phyloP scores from a whole-genome alignment of 1,284 basidiomycete species.

The Apiotrichum mycotoxinovorans region DNA sequence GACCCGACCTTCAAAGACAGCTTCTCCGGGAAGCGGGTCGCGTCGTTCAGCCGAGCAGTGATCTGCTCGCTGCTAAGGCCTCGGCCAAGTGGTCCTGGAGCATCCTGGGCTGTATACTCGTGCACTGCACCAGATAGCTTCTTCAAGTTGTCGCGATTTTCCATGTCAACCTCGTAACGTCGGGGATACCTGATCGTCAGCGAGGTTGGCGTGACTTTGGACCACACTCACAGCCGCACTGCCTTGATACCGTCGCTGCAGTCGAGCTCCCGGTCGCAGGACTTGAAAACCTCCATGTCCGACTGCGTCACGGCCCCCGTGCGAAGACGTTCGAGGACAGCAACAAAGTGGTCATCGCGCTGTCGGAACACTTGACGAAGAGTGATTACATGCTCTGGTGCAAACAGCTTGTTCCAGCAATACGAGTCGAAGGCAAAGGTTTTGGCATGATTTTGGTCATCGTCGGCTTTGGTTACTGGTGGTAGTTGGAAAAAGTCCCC shows the following conservation, averaged over 20 bases:
- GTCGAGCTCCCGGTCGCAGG: slow-evolving; percentile 23
- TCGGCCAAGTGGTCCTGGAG: slow-evolving; percentile 15
- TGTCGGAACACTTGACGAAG: slow-evolving; percentile 77
- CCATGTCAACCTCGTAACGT: slow-evolving; percentile 29
- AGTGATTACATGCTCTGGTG: slow-evolving; percentile 21
- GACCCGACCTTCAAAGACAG: slow-evolving; percentile 35
- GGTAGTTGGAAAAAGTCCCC: slow-evolving; percentile 60
- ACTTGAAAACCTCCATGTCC: slow-evolving; percentile 20
- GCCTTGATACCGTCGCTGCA: slow-evolving; percentile 38
- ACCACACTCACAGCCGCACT: slow-evolving; percentile 35
- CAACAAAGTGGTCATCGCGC: slow-evolving; percentile 51
- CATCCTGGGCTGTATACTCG: slow-evolving; percentile 23
- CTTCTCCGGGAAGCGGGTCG: slow-evolving; percentile 29
- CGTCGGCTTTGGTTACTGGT: slow-evolving; percentile 61
- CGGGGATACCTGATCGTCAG: slow-evolving; percentile 5
- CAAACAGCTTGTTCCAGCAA: slow-evolving; percentile 28
- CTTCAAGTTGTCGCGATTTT: slow-evolving; percentile 25
- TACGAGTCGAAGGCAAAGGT: slow-evolving; percentile 36
- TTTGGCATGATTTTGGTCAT: slow-evolving; percentile 52
- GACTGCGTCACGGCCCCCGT: slow-evolving; percentile 21
- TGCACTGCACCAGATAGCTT: slow-evolving; percentile 17
- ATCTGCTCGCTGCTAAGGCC: slow-evolving; percentile 15
- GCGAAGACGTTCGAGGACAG: slow-evolving; percentile 44
- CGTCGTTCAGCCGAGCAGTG: slow-evolving; percentile 25
- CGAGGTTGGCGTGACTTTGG: not conserved